Evolutionary conservation across 257 asterid species (phyloP).

Genomic region (Osmanthus fragrans): DNA sequence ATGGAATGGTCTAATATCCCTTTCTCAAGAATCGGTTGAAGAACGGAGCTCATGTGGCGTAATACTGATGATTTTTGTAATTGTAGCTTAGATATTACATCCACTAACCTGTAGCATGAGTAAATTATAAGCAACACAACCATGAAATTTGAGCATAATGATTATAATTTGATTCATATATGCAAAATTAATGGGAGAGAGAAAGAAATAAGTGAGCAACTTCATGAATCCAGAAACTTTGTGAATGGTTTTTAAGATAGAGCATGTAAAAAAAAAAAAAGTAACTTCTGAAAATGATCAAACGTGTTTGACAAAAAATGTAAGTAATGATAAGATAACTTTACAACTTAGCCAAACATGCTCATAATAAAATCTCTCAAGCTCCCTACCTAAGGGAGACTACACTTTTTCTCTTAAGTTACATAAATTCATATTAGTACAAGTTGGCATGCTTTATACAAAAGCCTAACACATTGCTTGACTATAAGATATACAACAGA

Average conservation of each 20-base stretch:
- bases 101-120: conserved; percentile 57
- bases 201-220: conserved; percentile 15
- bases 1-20: conserved; percentile 93
- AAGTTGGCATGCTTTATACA: conserved; percentile 3
- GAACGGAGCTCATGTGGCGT: conserved; percentile 82
- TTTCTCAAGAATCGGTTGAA: conserved; percentile 87
- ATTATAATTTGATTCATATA: background rate
- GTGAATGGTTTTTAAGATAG: background rate
- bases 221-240: background rate
- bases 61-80: conserved; percentile 69
- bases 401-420: background rate
- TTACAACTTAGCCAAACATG: background rate
- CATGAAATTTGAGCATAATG: background rate
- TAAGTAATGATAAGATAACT: too few relatives aligned
- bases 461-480: background rate
- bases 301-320: background rate
- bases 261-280: too few relatives aligned
- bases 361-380: background rate
- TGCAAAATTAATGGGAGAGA: background rate
- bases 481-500: background rate
- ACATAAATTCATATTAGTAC: background rate
- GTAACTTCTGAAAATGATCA: background rate
- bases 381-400: background rate
- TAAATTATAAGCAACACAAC: background rate
- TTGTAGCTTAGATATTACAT: conserved; percentile 73